A percentile compares a stretch with the other conserved stretches of the same genome.
phyloP scores from a whole-genome alignment of 352 stramenopile species.

The Pythium angustatum region DNA sequence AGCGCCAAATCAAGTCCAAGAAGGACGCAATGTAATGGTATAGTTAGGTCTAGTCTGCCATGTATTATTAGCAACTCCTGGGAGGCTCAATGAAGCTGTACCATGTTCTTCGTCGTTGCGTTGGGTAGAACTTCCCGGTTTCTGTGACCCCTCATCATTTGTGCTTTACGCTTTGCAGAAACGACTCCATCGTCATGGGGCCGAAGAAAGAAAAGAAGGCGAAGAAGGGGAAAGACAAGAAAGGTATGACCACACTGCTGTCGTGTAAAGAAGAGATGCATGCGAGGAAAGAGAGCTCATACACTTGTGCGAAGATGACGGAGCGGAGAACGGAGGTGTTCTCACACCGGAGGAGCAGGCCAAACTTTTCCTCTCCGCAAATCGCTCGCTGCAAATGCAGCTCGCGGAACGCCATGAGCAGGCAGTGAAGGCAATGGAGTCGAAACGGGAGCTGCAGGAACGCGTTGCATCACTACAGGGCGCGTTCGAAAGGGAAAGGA shows the following conservation, averaged over 20 bases:
- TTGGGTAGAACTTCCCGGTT: background rate
- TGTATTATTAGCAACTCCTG: constrained; percentile 30
- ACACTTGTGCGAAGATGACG: constrained; percentile 48
- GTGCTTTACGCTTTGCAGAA: background rate
- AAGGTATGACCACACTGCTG: constrained; percentile 36
- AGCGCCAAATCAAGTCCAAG: constrained; percentile 86
- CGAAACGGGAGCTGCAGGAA: constrained; percentile 86
- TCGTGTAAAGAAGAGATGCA: background rate
- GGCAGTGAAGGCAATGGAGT: constrained; percentile 82
- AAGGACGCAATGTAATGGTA: constrained; percentile 34
- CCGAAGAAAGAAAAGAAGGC: constrained; percentile 79
- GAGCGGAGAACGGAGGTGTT: constrained; percentile 69
- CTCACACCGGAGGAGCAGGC: constrained; percentile 81
- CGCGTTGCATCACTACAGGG: constrained; percentile 79
- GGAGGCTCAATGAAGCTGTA: constrained; percentile 5
- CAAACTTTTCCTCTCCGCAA: constrained; percentile 82
- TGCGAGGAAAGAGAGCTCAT: too few relatives aligned
- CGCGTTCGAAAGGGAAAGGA: constrained; percentile 86
- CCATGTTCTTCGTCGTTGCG: background rate
- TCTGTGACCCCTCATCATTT: background rate
- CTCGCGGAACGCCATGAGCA: constrained; percentile 87
- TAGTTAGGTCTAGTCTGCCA: constrained; percentile 5
- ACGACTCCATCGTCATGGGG: constrained; percentile 32
- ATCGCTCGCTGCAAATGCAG: constrained; percentile 88
- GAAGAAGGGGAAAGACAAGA: constrained; percentile 77